Evolutionary conservation across 148 eudicot genomes (phyloP).

Genomic region (Cornus florida): DNA sequence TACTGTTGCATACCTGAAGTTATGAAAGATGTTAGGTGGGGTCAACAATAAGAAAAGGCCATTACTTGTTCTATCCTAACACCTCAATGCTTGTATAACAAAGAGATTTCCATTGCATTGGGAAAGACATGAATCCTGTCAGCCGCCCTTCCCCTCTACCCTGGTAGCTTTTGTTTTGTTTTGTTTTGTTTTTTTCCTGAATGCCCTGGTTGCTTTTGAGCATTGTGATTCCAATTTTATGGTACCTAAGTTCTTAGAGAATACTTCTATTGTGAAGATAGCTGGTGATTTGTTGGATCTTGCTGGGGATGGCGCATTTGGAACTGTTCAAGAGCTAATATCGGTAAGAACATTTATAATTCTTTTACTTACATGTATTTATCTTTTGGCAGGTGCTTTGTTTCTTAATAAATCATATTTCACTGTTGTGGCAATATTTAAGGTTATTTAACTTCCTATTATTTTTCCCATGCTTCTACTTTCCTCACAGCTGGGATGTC

Average conservation of each 20-base stretch:
- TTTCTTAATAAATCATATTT: constrained; percentile 2
- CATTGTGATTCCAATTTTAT: constrained; percentile 2
- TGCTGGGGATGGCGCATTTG: constrained; percentile 90
- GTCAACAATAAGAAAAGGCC: too few relatives aligned
- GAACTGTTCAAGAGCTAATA: constrained; percentile 87
- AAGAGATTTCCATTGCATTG: too few relatives aligned
- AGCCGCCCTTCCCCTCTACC: too few relatives aligned
- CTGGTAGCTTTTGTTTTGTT: background rate
- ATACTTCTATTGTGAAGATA: constrained; percentile 46
- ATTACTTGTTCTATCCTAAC: too few relatives aligned
- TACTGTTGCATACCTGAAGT: too few relatives aligned
- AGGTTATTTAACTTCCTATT: background rate
- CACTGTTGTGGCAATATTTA: constrained; percentile 2
- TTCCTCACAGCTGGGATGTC: background rate
- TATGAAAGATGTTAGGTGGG: too few relatives aligned
- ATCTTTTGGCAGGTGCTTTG: background rate
- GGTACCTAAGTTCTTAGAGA: background rate
- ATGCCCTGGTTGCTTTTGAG: background rate
- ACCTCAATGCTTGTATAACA: too few relatives aligned
- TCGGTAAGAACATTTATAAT: constrained; percentile 39
- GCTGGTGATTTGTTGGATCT: constrained; percentile 97
- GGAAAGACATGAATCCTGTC: too few relatives aligned
- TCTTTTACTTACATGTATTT: background rate
- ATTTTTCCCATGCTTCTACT: background rate
- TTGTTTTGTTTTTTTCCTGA: too few relatives aligned